These are phyloP conservation scores for Pseudophaeomoniella oleicola DNA, from an alignment of 2,329 filamentous ascomycete genomes.

Conservation along the genomic window DNA sequence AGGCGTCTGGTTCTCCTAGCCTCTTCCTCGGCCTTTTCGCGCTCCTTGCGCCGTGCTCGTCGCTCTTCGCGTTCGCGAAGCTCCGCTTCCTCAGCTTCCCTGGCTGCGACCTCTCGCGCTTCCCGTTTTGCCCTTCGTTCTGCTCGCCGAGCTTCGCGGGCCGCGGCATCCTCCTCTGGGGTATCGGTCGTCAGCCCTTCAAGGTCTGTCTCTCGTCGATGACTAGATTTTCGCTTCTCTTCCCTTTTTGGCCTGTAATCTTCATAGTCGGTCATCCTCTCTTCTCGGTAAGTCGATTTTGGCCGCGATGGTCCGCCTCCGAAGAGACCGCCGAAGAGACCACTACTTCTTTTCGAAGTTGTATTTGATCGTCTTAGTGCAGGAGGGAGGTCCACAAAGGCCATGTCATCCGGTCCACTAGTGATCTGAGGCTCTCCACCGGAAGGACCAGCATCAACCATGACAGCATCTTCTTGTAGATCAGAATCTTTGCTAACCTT, in stretches of 20 bases:
- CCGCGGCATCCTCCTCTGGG: conserved; percentile 36
- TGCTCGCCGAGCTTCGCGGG: conserved; percentile 47
- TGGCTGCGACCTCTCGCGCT: conserved; percentile 20
- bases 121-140: conserved; percentile 45
- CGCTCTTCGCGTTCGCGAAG: conserved; percentile 17
- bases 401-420: conserved; percentile 34
- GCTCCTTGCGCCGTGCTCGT: conserved; percentile 30
- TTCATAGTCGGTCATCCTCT: conserved; percentile 10
- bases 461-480: conserved; percentile 34
- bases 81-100: conserved; percentile 22
- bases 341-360: conserved; percentile 41
- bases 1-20: conserved; percentile 21
- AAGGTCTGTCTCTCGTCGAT: conserved; percentile 32
- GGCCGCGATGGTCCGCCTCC: conserved; percentile 36
- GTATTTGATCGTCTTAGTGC: conserved; percentile 47
- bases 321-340: conserved; percentile 49
- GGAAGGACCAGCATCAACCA: conserved; percentile 35
- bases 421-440: conserved; percentile 27
- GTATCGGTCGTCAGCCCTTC: conserved; percentile 33
- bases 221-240: conserved; percentile 22
- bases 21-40: conserved; percentile 42
- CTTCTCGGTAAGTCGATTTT: conserved; percentile 6
- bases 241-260: conserved; percentile 16
- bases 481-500: conserved; percentile 17
- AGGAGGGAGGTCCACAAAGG: conserved; percentile 34